phyloP scores from a whole-genome alignment of 306 rosid genomes.

The Trifolium fragiferum region DNA sequence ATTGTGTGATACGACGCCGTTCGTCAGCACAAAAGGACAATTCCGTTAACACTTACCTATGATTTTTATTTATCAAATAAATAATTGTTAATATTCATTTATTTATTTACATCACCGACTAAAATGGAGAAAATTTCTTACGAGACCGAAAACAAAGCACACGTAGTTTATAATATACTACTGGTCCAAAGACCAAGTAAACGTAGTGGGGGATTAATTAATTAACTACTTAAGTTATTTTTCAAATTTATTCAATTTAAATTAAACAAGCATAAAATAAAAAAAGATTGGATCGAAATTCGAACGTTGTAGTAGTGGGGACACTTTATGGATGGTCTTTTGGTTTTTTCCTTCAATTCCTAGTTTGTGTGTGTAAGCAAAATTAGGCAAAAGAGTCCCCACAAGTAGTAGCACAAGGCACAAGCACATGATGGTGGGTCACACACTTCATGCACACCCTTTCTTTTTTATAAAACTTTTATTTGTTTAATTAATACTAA shows the following conservation, averaged over 20 bases:
- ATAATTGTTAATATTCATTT: too few relatives aligned
- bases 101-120: slow-evolving; percentile 19
- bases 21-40: not conserved
- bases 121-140: slow-evolving; percentile 14
- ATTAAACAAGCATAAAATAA: not conserved
- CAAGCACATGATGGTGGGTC: slow-evolving; percentile 54
- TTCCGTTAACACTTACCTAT: not conserved
- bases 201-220: not conserved
- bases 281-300: slow-evolving; percentile 29
- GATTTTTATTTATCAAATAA: not conserved
- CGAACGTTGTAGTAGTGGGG: slow-evolving; percentile 55
- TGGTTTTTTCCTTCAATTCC: slow-evolving; percentile 18
- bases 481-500: too few relatives aligned
- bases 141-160: slow-evolving; percentile 42
- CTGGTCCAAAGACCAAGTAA: slow-evolving; percentile 4
- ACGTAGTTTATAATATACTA: not conserved
- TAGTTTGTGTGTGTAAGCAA: not conserved
- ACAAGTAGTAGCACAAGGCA: slow-evolving; percentile 2
- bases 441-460: slow-evolving; percentile 15
- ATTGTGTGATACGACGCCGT: slow-evolving; percentile 3
- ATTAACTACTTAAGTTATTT: not conserved
- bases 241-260: not conserved
- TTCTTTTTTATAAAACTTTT: not conserved
- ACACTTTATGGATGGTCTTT: slow-evolving; percentile 36
- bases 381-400: slow-evolving; percentile 29